Conservation (phyloP, 148 eudicot genomes). For the Diospyros lotus region DNA sequence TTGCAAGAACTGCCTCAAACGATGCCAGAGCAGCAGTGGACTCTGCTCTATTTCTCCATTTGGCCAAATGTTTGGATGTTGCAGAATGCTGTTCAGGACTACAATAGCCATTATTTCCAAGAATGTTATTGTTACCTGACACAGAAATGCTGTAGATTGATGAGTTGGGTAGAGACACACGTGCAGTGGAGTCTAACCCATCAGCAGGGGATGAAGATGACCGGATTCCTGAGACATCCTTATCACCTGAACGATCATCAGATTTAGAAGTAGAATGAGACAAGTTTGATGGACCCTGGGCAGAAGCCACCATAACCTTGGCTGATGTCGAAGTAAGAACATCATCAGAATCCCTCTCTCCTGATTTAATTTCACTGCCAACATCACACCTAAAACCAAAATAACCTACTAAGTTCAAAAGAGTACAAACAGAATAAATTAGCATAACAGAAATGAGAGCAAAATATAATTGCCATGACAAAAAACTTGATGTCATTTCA, state of each 20-base stretch:
- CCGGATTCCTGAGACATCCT: slow-evolving; percentile 25
- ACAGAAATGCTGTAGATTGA: slow-evolving; percentile 24
- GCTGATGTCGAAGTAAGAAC: slow-evolving; percentile 19
- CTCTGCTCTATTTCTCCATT: slow-evolving; percentile 56
- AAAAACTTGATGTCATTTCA: not conserved
- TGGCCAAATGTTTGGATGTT: slow-evolving; percentile 36
- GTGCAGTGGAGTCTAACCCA: slow-evolving; percentile 33
- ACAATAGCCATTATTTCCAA: slow-evolving; percentile 33
- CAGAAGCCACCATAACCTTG: slow-evolving; percentile 23
- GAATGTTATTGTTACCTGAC: slow-evolving; percentile 25
- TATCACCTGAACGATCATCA: slow-evolving; percentile 37
- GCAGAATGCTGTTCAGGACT: slow-evolving; percentile 39
- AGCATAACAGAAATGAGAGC: not conserved
- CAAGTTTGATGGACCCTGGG: slow-evolving; percentile 19
- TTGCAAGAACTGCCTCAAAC: slow-evolving; percentile 54
- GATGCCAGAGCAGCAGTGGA: slow-evolving; percentile 62
- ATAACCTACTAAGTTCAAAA: slow-evolving; percentile 15
- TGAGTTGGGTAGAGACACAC: slow-evolving; percentile 30
- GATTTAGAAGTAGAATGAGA: slow-evolving; percentile 37
- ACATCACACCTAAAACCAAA: slow-evolving; percentile 30
- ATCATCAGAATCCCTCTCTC: slow-evolving; percentile 20
- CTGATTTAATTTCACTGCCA: slow-evolving; percentile 31
- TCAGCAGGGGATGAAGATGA: slow-evolving; percentile 40
- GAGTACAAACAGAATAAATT: not conserved
- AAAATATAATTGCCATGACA: not conserved